These are phyloP conservation scores for Escallonia rubra DNA, from an alignment of 129 eudicot genomes.

Conservation along the genomic window DNA sequence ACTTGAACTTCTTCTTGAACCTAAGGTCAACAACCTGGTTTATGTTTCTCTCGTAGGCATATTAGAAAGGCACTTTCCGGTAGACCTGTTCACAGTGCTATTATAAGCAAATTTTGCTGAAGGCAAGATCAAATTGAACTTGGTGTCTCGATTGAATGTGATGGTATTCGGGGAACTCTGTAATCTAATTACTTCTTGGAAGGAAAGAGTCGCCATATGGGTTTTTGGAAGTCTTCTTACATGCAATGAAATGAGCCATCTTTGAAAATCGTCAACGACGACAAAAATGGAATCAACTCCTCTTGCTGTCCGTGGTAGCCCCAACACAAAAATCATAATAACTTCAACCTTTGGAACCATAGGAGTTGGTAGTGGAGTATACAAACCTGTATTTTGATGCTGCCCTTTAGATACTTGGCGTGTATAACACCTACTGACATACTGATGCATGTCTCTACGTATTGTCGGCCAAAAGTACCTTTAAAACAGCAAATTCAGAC, in stretches of 20 bases:
- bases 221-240: not conserved
- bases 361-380: constrained; percentile 4
- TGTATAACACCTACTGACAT: not conserved
- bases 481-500: not conserved
- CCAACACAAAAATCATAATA: constrained; percentile 4
- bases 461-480: not conserved
- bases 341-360: not conserved
- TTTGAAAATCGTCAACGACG: not conserved
- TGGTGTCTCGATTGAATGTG: not conserved
- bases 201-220: not conserved
- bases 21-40: too few species aligned
- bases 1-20: too few species aligned
- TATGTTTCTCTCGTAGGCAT: too few species aligned
- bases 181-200: not conserved
- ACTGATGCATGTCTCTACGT: not conserved
- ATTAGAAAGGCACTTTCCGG: not conserved
- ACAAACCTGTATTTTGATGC: not conserved
- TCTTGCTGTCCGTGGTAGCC: not conserved
- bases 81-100: not conserved
- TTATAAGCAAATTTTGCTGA: constrained; percentile 1
- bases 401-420: not conserved
- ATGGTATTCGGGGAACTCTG: not conserved
- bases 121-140: not conserved
- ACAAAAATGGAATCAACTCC: not conserved
- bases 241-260: not conserved